Evolutionary conservation across 129 eudicot genomes (phyloP), one percentile per base, ranked within the genome.

Genomic region (Escallonia rubra): DNA sequence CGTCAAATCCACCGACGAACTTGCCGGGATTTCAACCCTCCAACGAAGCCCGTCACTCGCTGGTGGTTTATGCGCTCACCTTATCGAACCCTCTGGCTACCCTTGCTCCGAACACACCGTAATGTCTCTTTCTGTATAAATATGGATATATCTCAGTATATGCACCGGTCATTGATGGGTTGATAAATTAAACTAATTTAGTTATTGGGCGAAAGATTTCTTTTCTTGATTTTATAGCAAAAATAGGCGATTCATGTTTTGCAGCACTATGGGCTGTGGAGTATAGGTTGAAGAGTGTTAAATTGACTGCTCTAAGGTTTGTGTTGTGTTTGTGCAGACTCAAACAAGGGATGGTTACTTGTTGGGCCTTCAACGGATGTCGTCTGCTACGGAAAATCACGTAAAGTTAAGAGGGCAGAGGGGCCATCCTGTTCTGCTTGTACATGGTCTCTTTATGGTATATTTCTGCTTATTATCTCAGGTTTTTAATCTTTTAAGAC

Each of bases 401-500:
- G 34, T 23, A 1, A 73, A 46, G 34, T 61, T 83, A 58, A 57
- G 61, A 56, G 53, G 63, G 48, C 69, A 67, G 23, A 77, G 71
- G 43, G 79, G 82, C 47, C 85, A 84, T 61, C 99, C 99, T 0
- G 93, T 94, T 67, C 65, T 93, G 71, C 98, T 93, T 50, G 67
- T 83, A 60, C 98, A 93, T 76, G 98, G 96, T 74, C 95, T 94
- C 64, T 82, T 89, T 76, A 89, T 87, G 99, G 99, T 94, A 76
- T 73, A 45, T 8, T 43, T 41, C 67, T 15, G 5, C 39, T 34
- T 13, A 14, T 42, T 42, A 1, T 13, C 10, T 59, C 65, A 61
- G 2, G 15, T 38, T 10, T 9, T 50, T 23, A 23, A 23, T 23
- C 34, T 23, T 1, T 23, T 23, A 23, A 1, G 34, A 23, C 34